Evolutionary conservation across 148 eudicot genomes (phyloP), one percentile per base, ranked within the genome.

Genomic region (Chenopodium quinoa): DNA sequence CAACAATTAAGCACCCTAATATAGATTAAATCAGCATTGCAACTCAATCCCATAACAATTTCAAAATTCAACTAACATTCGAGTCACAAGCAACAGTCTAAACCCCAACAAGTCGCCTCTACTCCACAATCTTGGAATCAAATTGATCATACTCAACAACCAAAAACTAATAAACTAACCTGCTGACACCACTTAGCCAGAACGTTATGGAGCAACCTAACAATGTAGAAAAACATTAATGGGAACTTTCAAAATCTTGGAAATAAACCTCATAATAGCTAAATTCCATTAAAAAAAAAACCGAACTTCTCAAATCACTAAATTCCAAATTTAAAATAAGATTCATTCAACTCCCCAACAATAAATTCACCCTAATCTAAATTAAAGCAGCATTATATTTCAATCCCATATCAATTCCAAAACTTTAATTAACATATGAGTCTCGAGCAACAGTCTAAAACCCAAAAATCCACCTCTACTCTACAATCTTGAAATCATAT

Each of bases 121-220:
- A 66, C 7, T 14, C 22, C 22, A 23, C 2, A 68, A 68, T 68
- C 72, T 14, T 13, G 48, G 34, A 48, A 10, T 25, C 3, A 60
- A 37, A 58, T 7, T 23, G 67, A 22, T 25, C 12, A 27, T 20
- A 13, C 6, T 1, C 46, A 69, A 78, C 23, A 70, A 27, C 22
- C 54, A 65, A 25, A 50, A 31, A 73, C 20, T n/a, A 40, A 40
- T 4, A 6, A 5, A 37, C 44, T 37, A 37, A 93, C 98, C 97
- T 95, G 98, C 81, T 90, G 93, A 82, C 97, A 93, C 97, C 98
- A 95, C 85, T 92, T 92, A 66, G 99, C 90, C 58, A 96, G 97
- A 31, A 96, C 98, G 89, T 92, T 94, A 75, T 93, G 97, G 0
- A 98, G 92, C 54, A 96, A 93, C 97, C 92, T 93, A 4, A 34